phyloP scores from a whole-genome alignment of 495 filamentous ascomycete genomes.

The Emericellopsis terricola region DNA sequence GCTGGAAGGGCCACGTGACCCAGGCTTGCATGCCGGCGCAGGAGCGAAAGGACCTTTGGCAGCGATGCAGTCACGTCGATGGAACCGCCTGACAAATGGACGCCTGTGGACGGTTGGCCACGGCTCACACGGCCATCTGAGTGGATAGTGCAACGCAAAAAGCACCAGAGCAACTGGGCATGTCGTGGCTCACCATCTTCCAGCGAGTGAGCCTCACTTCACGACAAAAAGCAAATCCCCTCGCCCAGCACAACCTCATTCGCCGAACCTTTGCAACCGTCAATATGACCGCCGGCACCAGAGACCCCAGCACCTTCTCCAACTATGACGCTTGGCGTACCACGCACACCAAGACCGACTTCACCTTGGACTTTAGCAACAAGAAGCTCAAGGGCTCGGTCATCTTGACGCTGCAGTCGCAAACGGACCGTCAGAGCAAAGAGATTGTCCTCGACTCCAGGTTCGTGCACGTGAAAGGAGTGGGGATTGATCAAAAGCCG shows the following conservation, averaged over 20 bases:
- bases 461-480: conserved; percentile 47
- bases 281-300: conserved; percentile 32
- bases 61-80: no score
- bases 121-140: no score
- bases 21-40: no score
- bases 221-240: no score
- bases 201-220: conserved; percentile 1
- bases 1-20: no score
- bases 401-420: conserved; percentile 49
- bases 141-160: no score
- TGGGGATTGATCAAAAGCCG: conserved; percentile 37
- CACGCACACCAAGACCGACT: conserved; percentile 58
- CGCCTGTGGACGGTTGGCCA: no score
- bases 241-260: neutral
- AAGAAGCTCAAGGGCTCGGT: conserved; percentile 60
- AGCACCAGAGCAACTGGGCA: no score
- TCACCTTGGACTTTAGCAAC: conserved; percentile 65
- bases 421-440: conserved; percentile 45
- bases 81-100: no score
- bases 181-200: conserved; percentile 1
- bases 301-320: conserved; percentile 80
- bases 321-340: conserved; percentile 80
- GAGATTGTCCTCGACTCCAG: conserved; percentile 82
- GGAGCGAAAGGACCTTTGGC: no score
- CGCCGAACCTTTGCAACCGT: conserved; percentile 7